Percentiles rank a stretch among this genome's conserved stretches.
Evolutionary conservation across 805 yeast genomes (phyloP).

Genomic region (Saturnispora saitoi): DNA sequence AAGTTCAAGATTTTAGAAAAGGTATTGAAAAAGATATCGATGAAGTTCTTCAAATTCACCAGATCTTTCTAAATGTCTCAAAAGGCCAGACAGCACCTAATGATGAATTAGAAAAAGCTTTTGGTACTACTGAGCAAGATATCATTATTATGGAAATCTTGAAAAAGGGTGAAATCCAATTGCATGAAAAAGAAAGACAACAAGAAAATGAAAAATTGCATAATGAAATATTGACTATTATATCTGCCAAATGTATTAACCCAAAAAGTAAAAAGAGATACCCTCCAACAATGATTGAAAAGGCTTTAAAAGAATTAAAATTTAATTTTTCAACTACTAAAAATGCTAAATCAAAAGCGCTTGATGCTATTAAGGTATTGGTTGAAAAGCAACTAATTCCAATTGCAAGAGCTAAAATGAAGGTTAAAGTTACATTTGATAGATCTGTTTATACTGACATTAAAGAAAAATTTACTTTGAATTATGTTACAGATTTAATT

Average conservation of each 20-base stretch:
- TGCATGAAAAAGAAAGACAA: constrained; percentile 87
- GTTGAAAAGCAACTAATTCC: constrained; percentile 80
- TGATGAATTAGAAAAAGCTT: constrained; percentile 67
- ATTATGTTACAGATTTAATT: constrained; percentile 12
- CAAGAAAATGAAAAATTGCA: constrained; percentile 46
- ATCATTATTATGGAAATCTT: constrained; percentile 73
- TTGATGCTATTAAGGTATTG: constrained; percentile 79
- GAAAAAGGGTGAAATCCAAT: constrained; percentile 86
- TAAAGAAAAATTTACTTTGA: constrained; percentile 19
- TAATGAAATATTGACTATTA: constrained; percentile 73
- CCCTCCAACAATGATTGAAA: constrained; percentile 90
- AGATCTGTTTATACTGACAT: constrained; percentile 41
- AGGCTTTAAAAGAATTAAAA: constrained; percentile 68
- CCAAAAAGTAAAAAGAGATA: constrained; percentile 85
- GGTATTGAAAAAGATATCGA: constrained; percentile 89
- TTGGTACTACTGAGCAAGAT: constrained; percentile 70
- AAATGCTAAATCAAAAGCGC: constrained; percentile 73
- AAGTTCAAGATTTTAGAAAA: constrained; percentile 89
- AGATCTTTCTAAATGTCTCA: constrained; percentile 84
- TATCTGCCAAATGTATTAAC: constrained; percentile 85
- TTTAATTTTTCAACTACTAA: constrained; percentile 59
- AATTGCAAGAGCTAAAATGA: constrained; percentile 91
- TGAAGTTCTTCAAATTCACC: constrained; percentile 94
- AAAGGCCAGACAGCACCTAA: constrained; percentile 90
- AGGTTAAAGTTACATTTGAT: constrained; percentile 55